Evolutionary conservation across 192 early-diverging fungal species (phyloP), one percentile per base, ranked within the genome.

Genomic region (Coemansia sp.): DNA sequence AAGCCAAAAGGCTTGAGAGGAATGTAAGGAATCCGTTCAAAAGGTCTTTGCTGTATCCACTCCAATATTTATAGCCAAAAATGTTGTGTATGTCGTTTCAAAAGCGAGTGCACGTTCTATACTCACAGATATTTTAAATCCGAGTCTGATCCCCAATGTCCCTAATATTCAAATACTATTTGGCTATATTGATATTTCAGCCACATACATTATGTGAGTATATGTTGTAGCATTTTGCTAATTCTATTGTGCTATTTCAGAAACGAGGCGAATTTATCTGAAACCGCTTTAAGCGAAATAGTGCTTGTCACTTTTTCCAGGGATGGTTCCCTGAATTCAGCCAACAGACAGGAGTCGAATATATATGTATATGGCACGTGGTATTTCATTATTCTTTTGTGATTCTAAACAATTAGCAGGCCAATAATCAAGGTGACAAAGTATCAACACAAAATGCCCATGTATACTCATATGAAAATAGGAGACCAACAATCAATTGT

Each of bases 1-100:
- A 77, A 77, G 66, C 66, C 66, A 67, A 67, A 67, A 67, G 66
- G 66, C 66, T 67, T 67, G 66, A 66, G 65, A 66, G 54, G 66
- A 67, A 67, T 62, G 52, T 69, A 16, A 69, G 41, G 61, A 46
- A 42, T 69, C 51, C 55, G 1, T 6, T 62, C 21, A 37, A 49
- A 48, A 7, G 18, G 43, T 8, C 22, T 15, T 39, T 63, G 46
- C 26, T 46, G 37, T 15, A 10, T 13, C 9, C 41, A 11, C 26
- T 59, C 41, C 42, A 46, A 8, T 52, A 67, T 67, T 67, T 67
- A 59, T 58, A 26, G 3, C 19, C 26, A 3, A 26, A 26, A 26
- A 26, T 26, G 26, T 26, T 26, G 26, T 26, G 26, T 26, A 26
- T 26, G 26, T 26, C 26, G 26, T 3, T 26, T 26, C 1, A 2